Conservation (phyloP, 140 eudicot genomes). For the Senecio squalidus region DNA sequence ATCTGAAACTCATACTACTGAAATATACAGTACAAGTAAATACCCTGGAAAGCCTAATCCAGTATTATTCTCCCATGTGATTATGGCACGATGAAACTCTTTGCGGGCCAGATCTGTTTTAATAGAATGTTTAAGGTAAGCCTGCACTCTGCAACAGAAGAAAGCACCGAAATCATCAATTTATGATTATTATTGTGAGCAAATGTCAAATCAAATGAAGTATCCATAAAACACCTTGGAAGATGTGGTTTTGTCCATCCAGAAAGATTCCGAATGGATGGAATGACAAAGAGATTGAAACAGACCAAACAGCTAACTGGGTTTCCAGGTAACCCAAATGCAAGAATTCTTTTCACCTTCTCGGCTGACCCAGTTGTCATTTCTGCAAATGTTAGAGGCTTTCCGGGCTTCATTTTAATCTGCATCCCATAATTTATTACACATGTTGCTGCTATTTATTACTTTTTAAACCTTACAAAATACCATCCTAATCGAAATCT, state of each 20-base stretch:
- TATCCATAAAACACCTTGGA: conserved; percentile 47
- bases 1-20: conserved; percentile 1
- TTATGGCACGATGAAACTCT: conserved; percentile 71
- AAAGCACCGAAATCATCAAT: conserved; percentile 1
- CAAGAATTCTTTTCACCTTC: conserved; percentile 50
- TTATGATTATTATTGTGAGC: not conserved
- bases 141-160: conserved; percentile 53
- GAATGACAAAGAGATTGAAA: conserved; percentile 86
- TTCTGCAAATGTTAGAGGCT: conserved; percentile 96
- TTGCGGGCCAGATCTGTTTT: conserved; percentile 59
- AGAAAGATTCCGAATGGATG: conserved; percentile 71
- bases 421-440: conserved; percentile 24
- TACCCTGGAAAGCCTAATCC: conserved; percentile 72
- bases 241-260: conserved; percentile 85
- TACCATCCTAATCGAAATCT: not conserved
- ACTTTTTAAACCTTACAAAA: conserved; percentile 3
- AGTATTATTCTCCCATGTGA: conserved; percentile 64
- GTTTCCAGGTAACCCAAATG: conserved; percentile 97
- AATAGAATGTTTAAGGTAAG: conserved; percentile 64
- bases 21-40: conserved; percentile 15
- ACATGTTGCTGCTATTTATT: not conserved
- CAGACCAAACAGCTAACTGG: conserved; percentile 96
- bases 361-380: conserved; percentile 39
- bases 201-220: conserved; percentile 11
- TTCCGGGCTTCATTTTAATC: conserved; percentile 88